These are phyloP conservation scores for Camptophora hylomeconis DNA, from an alignment of 2,329 filamentous ascomycete genomes.

Conservation along the genomic window DNA sequence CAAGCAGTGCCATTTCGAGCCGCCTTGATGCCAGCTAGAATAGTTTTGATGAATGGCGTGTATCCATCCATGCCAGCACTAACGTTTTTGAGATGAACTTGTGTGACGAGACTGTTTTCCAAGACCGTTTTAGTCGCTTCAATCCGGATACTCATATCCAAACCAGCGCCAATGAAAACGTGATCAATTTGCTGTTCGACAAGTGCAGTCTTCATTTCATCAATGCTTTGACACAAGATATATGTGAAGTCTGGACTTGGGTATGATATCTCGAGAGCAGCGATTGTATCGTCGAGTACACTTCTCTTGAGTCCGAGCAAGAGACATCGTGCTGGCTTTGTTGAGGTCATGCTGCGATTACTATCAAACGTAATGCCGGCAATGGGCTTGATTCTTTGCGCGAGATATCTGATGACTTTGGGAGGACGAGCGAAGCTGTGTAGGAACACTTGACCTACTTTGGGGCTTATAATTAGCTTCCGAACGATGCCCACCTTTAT, in stretches of 20 bases:
- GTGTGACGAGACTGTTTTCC: constrained; percentile 1
- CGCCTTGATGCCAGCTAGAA: no score
- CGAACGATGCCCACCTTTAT: no score
- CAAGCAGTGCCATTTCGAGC: no score
- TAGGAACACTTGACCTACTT: no score
- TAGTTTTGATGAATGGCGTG: constrained; percentile 1
- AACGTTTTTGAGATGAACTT: constrained; percentile 1
- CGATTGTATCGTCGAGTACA: constrained; percentile 1
- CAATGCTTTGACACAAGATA: not conserved
- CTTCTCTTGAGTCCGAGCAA: constrained; percentile 1
- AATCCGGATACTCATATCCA: not conserved
- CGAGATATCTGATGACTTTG: no score
- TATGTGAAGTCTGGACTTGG: constrained; percentile 1
- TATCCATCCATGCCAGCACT: not conserved
- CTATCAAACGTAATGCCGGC: no score
- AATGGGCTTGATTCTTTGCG: no score
- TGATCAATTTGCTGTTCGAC: constrained; percentile 1
- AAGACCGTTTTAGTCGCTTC: not conserved
- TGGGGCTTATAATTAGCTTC: no score
- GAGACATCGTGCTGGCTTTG: not conserved
- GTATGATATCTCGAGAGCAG: not conserved
- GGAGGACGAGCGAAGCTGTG: no score
- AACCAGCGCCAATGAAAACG: constrained; percentile 1
- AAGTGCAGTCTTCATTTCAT: constrained; percentile 1
- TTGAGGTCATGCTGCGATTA: no score